phyloP scores from a whole-genome alignment of 768 basidiomycete genomes.

The Baorangia bicolor region DNA sequence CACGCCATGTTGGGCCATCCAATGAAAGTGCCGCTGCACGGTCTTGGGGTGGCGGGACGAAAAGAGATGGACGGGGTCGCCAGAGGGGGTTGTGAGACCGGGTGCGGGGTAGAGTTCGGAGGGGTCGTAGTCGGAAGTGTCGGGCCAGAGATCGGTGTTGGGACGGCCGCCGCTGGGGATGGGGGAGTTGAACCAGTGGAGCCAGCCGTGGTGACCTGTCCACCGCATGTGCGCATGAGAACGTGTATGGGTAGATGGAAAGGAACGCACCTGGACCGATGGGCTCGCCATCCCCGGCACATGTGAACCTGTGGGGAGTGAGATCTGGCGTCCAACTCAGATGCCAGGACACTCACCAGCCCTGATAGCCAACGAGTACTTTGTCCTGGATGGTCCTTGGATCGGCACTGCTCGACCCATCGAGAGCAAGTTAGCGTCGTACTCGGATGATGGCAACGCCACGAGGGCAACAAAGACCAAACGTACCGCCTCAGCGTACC shows the following conservation, averaged over 20 bases:
- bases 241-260: background rate
- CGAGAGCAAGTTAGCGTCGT: background rate
- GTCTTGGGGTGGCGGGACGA: slow-evolving; percentile 77
- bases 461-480: background rate
- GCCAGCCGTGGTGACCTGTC: slow-evolving; percentile 78
- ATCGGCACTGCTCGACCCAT: slow-evolving; percentile 46
- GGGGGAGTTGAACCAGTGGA: slow-evolving; percentile 79
- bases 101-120: slow-evolving; percentile 71
- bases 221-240: background rate
- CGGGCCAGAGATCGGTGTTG: slow-evolving; percentile 80
- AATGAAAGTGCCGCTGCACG: slow-evolving; percentile 54
- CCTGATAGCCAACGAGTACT: slow-evolving; percentile 84
- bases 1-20: slow-evolving; percentile 82
- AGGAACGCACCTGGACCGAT: slow-evolving; percentile 51
- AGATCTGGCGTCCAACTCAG: background rate
- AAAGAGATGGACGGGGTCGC: slow-evolving; percentile 67
- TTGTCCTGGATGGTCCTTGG: slow-evolving; percentile 81
- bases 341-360: slow-evolving; percentile 53
- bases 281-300: slow-evolving; percentile 65
- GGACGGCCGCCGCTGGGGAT: slow-evolving; percentile 67
- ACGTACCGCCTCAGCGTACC: background rate
- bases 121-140: slow-evolving; percentile 64
- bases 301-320: slow-evolving; percentile 58
- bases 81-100: slow-evolving; percentile 56
- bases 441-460: background rate